These are phyloP conservation scores for Scutellaria galericulata DNA, from an alignment of 257 asterid species.

Conservation along the genomic window DNA sequence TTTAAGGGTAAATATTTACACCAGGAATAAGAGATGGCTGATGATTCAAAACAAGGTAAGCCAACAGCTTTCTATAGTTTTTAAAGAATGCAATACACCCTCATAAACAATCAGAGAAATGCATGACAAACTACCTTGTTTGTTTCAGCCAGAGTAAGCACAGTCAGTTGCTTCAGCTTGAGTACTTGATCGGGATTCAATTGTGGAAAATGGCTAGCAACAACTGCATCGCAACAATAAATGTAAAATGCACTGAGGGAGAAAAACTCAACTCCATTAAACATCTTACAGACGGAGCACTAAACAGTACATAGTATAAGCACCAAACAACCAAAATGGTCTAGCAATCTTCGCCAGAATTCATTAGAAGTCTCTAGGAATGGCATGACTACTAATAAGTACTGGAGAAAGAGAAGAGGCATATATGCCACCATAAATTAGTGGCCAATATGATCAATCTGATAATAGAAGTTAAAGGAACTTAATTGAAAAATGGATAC, in stretches of 20 bases:
- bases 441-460: slow-evolving; percentile 3
- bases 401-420: neutral
- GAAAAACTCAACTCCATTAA: neutral
- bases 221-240: slow-evolving; percentile 45
- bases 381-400: neutral
- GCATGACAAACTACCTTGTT: slow-evolving; percentile 60
- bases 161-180: slow-evolving; percentile 87
- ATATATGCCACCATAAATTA: slow-evolving; percentile 1
- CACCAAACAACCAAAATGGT: slow-evolving; percentile 25
- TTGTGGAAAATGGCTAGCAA: slow-evolving; percentile 59
- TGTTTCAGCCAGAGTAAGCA: slow-evolving; percentile 91
- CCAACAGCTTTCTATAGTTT: neutral
- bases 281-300: slow-evolving; percentile 6
- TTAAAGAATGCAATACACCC: slow-evolving; percentile 3
- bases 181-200: slow-evolving; percentile 79
- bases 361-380: slow-evolving; percentile 20
- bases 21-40: slow-evolving; percentile 15
- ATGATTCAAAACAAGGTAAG: neutral
- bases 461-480: slow-evolving; percentile 8
- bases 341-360: neutral
- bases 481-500: neutral
- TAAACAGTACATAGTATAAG: slow-evolving; percentile 11
- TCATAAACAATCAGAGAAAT: slow-evolving; percentile 14
- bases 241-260: too few species aligned
- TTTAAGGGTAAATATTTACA: neutral